Evolutionary conservation across 805 yeast genomes (phyloP).

Genomic region (Pichia ethanolica): DNA sequence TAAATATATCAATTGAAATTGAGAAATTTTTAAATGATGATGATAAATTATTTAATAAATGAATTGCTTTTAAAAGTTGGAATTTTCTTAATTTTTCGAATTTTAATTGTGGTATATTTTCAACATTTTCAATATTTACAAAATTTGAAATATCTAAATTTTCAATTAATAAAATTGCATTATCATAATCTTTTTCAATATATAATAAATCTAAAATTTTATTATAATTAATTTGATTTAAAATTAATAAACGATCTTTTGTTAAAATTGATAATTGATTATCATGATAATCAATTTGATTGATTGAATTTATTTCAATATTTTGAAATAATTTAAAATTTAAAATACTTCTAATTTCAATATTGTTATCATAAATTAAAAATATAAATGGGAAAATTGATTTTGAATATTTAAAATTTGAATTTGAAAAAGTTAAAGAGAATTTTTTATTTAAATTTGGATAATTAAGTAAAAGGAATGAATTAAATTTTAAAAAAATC

Average conservation of each 20-base stretch:
- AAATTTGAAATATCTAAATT: slow-evolving; percentile 24
- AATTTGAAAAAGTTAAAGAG: slow-evolving; percentile 12
- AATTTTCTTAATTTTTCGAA: slow-evolving; percentile 35
- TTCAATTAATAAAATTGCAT: slow-evolving; percentile 38
- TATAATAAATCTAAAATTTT: slow-evolving; percentile 27
- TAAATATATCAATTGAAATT: slow-evolving; percentile 38
- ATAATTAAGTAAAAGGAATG: slow-evolving; percentile 18
- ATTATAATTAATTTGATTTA: slow-evolving; percentile 23
- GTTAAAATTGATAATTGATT: slow-evolving; percentile 25
- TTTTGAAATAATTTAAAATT: slow-evolving; percentile 31
- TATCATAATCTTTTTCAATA: slow-evolving; percentile 26
- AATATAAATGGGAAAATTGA: slow-evolving; percentile 35
- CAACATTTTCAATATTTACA: neutral
- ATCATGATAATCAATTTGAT: neutral
- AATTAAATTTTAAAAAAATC: slow-evolving; percentile 20
- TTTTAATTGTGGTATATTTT: slow-evolving; percentile 19
- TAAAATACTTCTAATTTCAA: slow-evolving; percentile 34
- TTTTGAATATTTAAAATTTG: slow-evolving; percentile 24
- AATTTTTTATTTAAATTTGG: slow-evolving; percentile 2
- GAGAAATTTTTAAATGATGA: slow-evolving; percentile 18
- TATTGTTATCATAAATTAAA: slow-evolving; percentile 20
- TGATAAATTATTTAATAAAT: slow-evolving; percentile 13
- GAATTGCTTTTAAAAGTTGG: slow-evolving; percentile 34
- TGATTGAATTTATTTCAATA: slow-evolving; percentile 3
- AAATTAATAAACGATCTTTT: slow-evolving; percentile 16